Percentiles rank a stretch among this genome's conserved stretches.
phyloP scores from a whole-genome alignment of 495 filamentous ascomycete genomes.

The Corynascus novoguineensis region DNA sequence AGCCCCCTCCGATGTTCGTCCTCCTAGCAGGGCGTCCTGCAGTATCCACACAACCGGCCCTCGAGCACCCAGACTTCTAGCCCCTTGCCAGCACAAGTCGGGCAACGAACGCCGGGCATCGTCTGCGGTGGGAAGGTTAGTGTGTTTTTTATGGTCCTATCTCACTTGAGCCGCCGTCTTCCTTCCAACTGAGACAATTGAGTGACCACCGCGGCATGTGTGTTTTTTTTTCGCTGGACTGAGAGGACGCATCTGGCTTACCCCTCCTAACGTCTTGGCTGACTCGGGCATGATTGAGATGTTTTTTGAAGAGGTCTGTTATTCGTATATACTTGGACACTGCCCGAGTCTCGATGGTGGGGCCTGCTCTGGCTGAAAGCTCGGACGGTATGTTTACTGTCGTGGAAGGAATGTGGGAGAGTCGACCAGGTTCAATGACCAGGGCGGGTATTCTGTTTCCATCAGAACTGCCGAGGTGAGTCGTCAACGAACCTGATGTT shows the following conservation, averaged over 20 bases:
- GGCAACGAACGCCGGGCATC: slow-evolving; percentile 33
- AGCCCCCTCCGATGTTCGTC: no score
- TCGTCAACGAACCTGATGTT: no score
- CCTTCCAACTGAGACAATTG: background rate
- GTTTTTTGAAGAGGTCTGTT: background rate
- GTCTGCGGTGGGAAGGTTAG: background rate
- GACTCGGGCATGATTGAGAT: background rate
- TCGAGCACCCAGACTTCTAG: slow-evolving; percentile 41
- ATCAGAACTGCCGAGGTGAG: no score
- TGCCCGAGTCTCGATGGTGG: background rate
- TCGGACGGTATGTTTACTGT: no score
- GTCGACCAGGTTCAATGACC: no score
- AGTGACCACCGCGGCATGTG: background rate
- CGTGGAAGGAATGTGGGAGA: no score
- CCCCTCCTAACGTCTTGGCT: background rate
- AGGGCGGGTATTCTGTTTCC: no score
- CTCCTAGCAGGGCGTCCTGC: slow-evolving; percentile 28
- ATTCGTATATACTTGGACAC: background rate
- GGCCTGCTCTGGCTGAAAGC: background rate
- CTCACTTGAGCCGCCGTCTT: background rate
- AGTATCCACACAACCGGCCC: slow-evolving; percentile 32
- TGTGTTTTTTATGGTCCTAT: background rate
- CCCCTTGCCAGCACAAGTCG: slow-evolving; percentile 35
- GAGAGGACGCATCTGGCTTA: background rate
- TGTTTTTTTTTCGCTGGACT: background rate